phyloP scores from a whole-genome alignment of 345 rosid species.

The Diplotaxis tenuifolia region DNA sequence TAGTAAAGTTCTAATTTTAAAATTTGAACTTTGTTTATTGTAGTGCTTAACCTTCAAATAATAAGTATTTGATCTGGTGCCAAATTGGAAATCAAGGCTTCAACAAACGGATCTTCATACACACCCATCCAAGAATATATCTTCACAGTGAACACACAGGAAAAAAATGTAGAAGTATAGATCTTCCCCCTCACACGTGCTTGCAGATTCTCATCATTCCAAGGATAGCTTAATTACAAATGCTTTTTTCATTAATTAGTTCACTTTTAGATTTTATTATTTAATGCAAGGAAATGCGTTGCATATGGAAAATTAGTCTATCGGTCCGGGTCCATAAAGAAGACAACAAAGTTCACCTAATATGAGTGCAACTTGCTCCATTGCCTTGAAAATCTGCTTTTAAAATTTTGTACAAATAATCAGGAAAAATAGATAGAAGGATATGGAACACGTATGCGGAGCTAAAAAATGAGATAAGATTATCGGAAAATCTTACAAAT shows the following conservation, averaged over 20 bases:
- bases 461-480: neutral
- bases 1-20: no score
- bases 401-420: neutral
- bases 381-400: neutral
- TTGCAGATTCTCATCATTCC: neutral
- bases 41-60: neutral
- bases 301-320: neutral
- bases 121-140: neutral
- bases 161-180: no score
- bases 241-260: neutral
- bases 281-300: neutral
- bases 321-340: slow-evolving; percentile 24
- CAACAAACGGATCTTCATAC: neutral
- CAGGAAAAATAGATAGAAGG: no score
- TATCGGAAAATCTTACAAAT: neutral
- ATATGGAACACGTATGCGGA: no score
- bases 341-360: slow-evolving; percentile 30
- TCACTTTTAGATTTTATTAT: neutral
- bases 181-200: neutral
- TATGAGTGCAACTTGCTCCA: slow-evolving; percentile 23
- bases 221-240: neutral
- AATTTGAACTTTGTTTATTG: neutral
- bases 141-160: neutral
- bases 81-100: neutral
- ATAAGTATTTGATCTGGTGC: neutral